Conservation (phyloP, 805 yeast genomes). For the Yamadazyma paraphyllophila region DNA sequence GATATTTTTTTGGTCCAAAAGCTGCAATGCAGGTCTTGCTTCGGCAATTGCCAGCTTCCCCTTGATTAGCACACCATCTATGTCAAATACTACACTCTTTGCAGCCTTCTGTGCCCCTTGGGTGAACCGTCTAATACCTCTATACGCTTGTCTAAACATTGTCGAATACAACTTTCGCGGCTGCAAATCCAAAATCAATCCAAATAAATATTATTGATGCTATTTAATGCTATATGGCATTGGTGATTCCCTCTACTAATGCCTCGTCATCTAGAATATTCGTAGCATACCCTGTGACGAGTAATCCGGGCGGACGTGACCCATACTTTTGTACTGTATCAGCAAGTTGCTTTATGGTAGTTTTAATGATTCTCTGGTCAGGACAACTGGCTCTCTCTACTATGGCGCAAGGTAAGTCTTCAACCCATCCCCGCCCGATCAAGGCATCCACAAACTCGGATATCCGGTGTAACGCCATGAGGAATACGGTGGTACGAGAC, state of each 20-base stretch:
- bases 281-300: slow-evolving; percentile 81
- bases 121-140: neutral
- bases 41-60: slow-evolving; percentile 65
- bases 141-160: slow-evolving; percentile 3
- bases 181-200: slow-evolving; percentile 3
- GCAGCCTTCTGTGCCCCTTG: neutral
- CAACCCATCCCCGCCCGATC: slow-evolving; percentile 60
- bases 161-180: slow-evolving; percentile 4
- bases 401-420: slow-evolving; percentile 72
- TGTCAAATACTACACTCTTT: slow-evolving; percentile 42
- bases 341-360: slow-evolving; percentile 63
- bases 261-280: slow-evolving; percentile 37
- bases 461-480: slow-evolving; percentile 86
- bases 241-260: slow-evolving; percentile 9
- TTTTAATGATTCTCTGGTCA: slow-evolving; percentile 82
- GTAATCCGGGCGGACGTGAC: slow-evolving; percentile 88
- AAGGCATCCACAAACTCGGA: slow-evolving; percentile 51
- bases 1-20: slow-evolving; percentile 51
- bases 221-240: slow-evolving; percentile 1
- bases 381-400: slow-evolving; percentile 92
- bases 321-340: slow-evolving; percentile 76
- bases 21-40: slow-evolving; percentile 59
- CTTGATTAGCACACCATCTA: slow-evolving; percentile 84
- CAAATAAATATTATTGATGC: neutral
- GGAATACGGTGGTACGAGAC: slow-evolving; percentile 77